These are phyloP conservation scores for Colletotrichum tropicicola DNA, from an alignment of 2,329 filamentous ascomycete species.

Conservation along the genomic window DNA sequence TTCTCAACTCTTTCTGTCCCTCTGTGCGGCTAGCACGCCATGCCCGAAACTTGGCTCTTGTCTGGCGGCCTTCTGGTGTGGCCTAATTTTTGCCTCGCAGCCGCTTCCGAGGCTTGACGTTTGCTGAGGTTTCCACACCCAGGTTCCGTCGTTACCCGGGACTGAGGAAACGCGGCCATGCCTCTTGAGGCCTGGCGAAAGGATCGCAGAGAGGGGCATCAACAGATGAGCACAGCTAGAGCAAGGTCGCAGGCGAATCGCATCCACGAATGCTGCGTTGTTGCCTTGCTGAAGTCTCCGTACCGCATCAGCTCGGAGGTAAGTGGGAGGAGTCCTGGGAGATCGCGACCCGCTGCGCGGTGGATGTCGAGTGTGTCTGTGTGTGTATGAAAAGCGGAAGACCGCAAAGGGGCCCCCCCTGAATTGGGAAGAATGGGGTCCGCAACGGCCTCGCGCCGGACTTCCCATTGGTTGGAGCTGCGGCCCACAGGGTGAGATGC, in stretches of 20 bases:
- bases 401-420: neutral
- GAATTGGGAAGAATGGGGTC: constrained; percentile 3
- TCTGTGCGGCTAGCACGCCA: constrained; percentile 25
- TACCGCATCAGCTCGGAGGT: neutral
- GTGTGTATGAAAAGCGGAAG: neutral
- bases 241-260: neutral
- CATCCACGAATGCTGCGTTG: neutral
- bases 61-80: neutral
- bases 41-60: constrained; percentile 11
- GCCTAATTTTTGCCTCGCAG: constrained; percentile 4
- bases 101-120: neutral
- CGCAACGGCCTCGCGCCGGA: neutral
- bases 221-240: neutral
- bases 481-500: neutral
- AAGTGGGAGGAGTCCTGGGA: neutral
- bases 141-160: constrained; percentile 4
- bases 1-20: too few relatives aligned
- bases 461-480: constrained; percentile 4
- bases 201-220: neutral
- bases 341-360: neutral
- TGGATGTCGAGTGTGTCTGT: too few relatives aligned
- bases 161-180: neutral
- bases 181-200: neutral
- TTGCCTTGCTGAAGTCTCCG: neutral
- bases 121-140: too few relatives aligned